These are phyloP conservation scores for Avena eriantha DNA, from an alignment of 176 grass and related monocot genomes.

Conservation along the genomic window DNA sequence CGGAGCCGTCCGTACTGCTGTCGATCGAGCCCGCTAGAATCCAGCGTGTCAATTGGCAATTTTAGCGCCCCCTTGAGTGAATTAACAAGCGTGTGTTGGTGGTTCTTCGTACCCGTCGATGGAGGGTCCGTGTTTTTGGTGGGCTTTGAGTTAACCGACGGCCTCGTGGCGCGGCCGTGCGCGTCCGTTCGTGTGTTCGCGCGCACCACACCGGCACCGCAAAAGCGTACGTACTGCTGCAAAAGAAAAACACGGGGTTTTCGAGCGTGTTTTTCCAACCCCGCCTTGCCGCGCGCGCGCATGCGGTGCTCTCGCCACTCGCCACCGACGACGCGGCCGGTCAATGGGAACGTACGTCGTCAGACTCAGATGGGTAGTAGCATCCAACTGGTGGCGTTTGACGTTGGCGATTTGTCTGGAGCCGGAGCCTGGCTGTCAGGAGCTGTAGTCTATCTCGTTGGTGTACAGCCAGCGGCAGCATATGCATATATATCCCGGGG, in stretches of 20 bases:
- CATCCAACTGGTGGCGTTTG: not conserved
- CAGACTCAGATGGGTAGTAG: not conserved
- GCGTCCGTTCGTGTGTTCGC: constrained; percentile 39
- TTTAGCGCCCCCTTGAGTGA: not conserved
- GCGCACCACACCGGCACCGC: constrained; percentile 32
- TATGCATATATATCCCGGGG: not conserved
- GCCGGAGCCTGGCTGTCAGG: constrained; percentile 26
- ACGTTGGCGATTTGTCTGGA: constrained; percentile 34
- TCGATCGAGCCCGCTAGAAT: not conserved
- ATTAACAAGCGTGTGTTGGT: not conserved
- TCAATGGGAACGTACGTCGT: constrained; percentile 37
- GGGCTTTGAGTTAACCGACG: constrained; percentile 20
- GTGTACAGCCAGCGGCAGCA: not conserved
- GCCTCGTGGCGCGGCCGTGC: constrained; percentile 26
- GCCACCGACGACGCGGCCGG: constrained; percentile 37
- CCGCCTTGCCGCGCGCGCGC: not conserved
- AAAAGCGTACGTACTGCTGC: not conserved
- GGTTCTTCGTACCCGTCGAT: not conserved
- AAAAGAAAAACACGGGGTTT: not conserved
- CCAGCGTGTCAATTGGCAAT: not conserved
- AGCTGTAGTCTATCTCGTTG: not conserved
- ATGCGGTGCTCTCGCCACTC: not conserved
- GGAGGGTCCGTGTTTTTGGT: constrained; percentile 41
- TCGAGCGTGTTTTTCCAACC: not conserved
- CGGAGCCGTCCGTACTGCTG: not conserved